Evolutionary conservation across 768 basidiomycete genomes (phyloP).

Genomic region (Clavulina sp.): DNA sequence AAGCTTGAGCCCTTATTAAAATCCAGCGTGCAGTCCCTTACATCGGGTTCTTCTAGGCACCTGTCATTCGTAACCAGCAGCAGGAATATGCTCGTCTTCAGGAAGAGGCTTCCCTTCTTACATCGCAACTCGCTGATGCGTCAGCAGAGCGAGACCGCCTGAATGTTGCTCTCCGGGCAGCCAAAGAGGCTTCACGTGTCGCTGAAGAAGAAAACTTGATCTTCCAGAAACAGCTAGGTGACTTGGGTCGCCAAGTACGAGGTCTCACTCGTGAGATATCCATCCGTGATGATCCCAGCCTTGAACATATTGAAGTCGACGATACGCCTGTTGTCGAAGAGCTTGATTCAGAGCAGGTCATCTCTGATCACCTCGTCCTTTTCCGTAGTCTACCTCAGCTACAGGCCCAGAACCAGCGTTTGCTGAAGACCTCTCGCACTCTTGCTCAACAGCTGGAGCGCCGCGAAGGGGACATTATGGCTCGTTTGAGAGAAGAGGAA

Average conservation of each 20-base stretch:
- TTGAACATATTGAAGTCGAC: slow-evolving; percentile 43
- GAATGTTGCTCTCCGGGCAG: slow-evolving; percentile 35
- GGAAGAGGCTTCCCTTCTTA: slow-evolving; percentile 62
- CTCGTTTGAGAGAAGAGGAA: slow-evolving; percentile 53
- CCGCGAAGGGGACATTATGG: slow-evolving; percentile 61
- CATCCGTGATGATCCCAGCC: slow-evolving; percentile 64
- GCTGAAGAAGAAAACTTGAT: slow-evolving; percentile 45
- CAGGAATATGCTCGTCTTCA: slow-evolving; percentile 73
- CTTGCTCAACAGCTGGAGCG: slow-evolving; percentile 72
- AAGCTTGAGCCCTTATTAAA: slow-evolving; percentile 16
- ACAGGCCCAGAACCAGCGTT: slow-evolving; percentile 84
- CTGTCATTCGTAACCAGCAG: slow-evolving; percentile 77
- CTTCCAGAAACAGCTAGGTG: slow-evolving; percentile 57
- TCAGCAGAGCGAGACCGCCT: slow-evolving; percentile 59
- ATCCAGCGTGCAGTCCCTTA: not conserved
- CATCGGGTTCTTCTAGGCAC: slow-evolving; percentile 38
- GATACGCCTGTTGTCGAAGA: slow-evolving; percentile 26
- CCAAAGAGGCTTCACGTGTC: slow-evolving; percentile 41
- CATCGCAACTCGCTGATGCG: slow-evolving; percentile 58
- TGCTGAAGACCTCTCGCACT: slow-evolving; percentile 68
- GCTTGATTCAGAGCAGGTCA: slow-evolving; percentile 56
- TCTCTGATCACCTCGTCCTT: slow-evolving; percentile 74
- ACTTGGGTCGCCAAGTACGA: slow-evolving; percentile 75
- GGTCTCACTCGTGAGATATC: slow-evolving; percentile 59
- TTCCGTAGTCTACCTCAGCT: slow-evolving; percentile 64